These are phyloP conservation scores for Alternaria sp. DNA, from an alignment of 2,329 filamentous ascomycete species.

Conservation along the genomic window DNA sequence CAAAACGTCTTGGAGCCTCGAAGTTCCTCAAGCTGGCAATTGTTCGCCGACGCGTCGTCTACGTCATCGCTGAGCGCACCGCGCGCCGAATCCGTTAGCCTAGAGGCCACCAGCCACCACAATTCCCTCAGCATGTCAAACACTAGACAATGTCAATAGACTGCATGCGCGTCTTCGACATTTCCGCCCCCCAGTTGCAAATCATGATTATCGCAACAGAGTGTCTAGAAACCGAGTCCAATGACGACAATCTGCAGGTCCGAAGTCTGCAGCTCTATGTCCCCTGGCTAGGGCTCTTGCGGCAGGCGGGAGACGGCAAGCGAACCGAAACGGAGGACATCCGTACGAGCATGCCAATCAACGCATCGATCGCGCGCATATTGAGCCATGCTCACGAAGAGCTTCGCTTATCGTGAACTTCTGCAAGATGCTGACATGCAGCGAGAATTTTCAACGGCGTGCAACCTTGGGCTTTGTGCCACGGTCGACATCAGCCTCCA, in stretches of 20 bases:
- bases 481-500: neutral
- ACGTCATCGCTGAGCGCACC: neutral
- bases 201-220: neutral
- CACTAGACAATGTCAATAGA: neutral
- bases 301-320: neutral
- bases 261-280: neutral
- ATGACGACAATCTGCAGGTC: neutral
- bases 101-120: neutral
- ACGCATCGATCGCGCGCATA: neutral
- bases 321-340: neutral
- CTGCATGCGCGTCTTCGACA: neutral
- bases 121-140: neutral
- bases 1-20: neutral
- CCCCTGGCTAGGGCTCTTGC: neutral
- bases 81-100: neutral
- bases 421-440: neutral
- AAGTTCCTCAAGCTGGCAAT: neutral
- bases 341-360: neutral
- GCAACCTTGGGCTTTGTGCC: neutral
- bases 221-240: neutral
- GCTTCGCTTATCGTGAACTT: neutral
- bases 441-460: neutral
- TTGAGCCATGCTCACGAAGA: neutral
- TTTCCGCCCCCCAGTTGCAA: fast-evolving
- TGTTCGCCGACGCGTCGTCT: neutral